A percentile compares a stretch with the other conserved stretches of the same genome.
Conservation (phyloP, 2,329 filamentous ascomycete genomes). For the Venturia oleaginea region DNA sequence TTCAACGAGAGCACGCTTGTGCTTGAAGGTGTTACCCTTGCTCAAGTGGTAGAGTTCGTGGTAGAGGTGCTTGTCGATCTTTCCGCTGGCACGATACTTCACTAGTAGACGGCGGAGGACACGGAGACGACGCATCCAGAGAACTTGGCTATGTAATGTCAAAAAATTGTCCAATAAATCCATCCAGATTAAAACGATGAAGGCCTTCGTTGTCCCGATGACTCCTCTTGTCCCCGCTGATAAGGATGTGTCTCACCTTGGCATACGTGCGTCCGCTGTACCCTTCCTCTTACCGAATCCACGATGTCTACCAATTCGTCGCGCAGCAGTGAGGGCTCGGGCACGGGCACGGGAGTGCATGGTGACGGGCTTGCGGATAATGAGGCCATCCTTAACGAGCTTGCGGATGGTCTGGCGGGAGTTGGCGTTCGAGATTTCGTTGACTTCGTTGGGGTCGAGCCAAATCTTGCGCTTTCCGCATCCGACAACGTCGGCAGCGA, state of each 20-base stretch:
- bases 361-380: slow-evolving; percentile 99
- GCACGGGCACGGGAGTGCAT: slow-evolving; percentile 98
- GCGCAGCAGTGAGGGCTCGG: slow-evolving; percentile 87
- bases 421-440: slow-evolving; percentile 99
- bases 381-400: slow-evolving; percentile 98
- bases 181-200: not conserved
- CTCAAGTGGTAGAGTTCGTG: slow-evolving; percentile 99
- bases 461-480: slow-evolving; percentile 99
- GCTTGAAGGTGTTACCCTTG: slow-evolving; percentile 99
- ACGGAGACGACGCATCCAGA: slow-evolving; percentile 99
- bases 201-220: not conserved
- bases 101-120: slow-evolving; percentile 97
- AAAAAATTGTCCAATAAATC: slow-evolving; percentile 19
- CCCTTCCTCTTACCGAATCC: slow-evolving; percentile 99
- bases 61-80: slow-evolving; percentile 99
- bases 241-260: slow-evolving; percentile 55
- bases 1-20: slow-evolving; percentile 99
- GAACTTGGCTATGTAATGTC: slow-evolving; percentile 63
- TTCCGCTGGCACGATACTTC: slow-evolving; percentile 99
- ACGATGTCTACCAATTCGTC: slow-evolving; percentile 93
- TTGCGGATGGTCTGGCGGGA: slow-evolving; percentile 99
- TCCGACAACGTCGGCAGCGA: slow-evolving; percentile 96
- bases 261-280: slow-evolving; percentile 99
- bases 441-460: slow-evolving; percentile 99
- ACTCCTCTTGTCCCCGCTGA: not conserved